phyloP scores from a whole-genome alignment of 345 rosid genomes.

The Litchi chinensis region DNA sequence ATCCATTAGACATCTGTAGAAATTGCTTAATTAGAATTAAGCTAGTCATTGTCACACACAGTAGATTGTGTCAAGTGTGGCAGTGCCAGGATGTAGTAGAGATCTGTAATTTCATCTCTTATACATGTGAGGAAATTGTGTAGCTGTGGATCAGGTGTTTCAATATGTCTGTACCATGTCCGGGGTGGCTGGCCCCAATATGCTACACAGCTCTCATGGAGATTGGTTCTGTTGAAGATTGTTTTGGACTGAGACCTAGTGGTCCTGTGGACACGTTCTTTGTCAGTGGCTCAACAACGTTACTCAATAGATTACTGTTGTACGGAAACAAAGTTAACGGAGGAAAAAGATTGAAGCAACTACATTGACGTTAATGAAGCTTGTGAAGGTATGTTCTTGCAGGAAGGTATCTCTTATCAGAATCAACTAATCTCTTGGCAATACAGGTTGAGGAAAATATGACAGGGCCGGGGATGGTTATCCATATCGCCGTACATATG shows the following conservation, averaged over 20 bases:
- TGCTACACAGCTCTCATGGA: not conserved
- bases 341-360: slow-evolving; percentile 6
- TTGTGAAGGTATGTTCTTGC: not conserved
- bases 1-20: slow-evolving; percentile 3
- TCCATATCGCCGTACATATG: not conserved
- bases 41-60: not conserved
- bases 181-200: not conserved
- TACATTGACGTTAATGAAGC: not conserved
- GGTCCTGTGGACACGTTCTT: not conserved
- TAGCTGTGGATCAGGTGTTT: not conserved
- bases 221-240: not conserved
- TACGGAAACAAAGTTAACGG: slow-evolving; percentile 1
- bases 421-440: slow-evolving; percentile 1
- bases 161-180: slow-evolving; percentile 5
- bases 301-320: not conserved
- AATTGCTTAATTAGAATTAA: slow-evolving; percentile 11
- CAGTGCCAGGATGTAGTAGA: slow-evolving; percentile 2
- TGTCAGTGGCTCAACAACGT: not conserved
- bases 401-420: not conserved
- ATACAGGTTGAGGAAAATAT: not conserved
- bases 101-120: slow-evolving; percentile 8
- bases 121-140: not conserved
- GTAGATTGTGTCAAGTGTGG: slow-evolving; percentile 3
- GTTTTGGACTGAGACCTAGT: not conserved
- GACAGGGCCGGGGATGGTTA: not conserved